Evolutionary conservation across 75 land plant species (phyloP), one percentile per base, ranked within the genome.

Genomic region (Larix kaempferi): DNA sequence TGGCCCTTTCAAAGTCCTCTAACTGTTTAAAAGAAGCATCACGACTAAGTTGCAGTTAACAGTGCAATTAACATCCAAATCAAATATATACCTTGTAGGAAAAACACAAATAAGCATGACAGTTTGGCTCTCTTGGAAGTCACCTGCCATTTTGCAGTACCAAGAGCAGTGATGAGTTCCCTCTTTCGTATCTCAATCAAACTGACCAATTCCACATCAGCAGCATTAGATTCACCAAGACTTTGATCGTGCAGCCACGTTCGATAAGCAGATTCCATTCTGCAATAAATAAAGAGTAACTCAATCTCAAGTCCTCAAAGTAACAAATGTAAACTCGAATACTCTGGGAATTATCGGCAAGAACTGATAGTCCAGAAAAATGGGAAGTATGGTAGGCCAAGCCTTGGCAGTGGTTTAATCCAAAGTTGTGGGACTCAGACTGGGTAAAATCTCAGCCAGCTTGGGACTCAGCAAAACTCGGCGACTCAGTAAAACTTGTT

Each of bases 61-160:
- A 44, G 5, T 12, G 15, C 23, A 72, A 72, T 10, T 17, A 72
- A 6, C 54, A 10, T 11, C 25, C 19, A 22, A 44, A 72, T 5
- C 71, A 29, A 77, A 17, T 14, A 75, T 60, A 10, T 61, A 3
- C 72, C 8, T 10, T 44, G 17, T 29, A 72, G 3, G 39, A 37
- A 49, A 41, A 17, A 8, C 49, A 10, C 17, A 59, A 44, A 64
- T 3, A 64, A 19, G 14, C 37, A 62, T 3, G 17, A 29, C 6
- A 65, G 15, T 15, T 65, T 65, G 56, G 25, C 39, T 44, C 6
- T 72, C 16, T 22, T 72, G 57, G 12, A 62, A 52, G 27, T 57
- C 16, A 95, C 98, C 93, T 95, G 98, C 98, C 98, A 95, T 80
- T 91, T 95, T 52, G 92, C 85, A 26, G 98, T 95, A 66, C 91